Evolutionary conservation across 176 grass and related monocot species (phyloP).

Genomic region (Carex cristatella): DNA sequence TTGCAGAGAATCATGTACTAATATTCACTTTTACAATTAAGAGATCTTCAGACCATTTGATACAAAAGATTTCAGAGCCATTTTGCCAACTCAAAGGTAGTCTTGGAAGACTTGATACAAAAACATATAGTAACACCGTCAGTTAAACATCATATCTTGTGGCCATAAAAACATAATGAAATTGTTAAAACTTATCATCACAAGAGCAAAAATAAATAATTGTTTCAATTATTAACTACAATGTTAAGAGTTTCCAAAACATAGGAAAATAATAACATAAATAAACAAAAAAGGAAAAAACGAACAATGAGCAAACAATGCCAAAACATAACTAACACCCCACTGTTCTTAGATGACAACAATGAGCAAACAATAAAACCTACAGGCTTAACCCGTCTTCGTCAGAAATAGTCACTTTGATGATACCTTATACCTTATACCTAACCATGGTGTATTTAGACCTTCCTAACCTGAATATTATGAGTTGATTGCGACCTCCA

Average conservation of each 20-base stretch:
- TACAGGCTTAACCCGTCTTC: not conserved
- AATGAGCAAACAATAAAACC: not conserved
- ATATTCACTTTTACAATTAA: no score
- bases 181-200: not conserved
- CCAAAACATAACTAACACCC: not conserved
- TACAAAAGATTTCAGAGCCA: not conserved
- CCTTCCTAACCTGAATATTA: slow-evolving; percentile 88
- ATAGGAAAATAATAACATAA: not conserved
- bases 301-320: not conserved
- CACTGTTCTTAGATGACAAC: not conserved
- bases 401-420: not conserved
- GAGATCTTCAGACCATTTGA: not conserved
- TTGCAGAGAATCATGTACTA: not conserved
- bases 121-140: not conserved
- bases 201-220: not conserved
- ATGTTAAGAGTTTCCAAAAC: not conserved
- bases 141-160: not conserved
- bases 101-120: not conserved
- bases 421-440: not conserved
- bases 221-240: not conserved
- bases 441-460: slow-evolving; percentile 22
- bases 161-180: not conserved
- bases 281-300: slow-evolving; percentile 5
- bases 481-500: slow-evolving; percentile 98
- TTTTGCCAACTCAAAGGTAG: not conserved